Percentiles rank a stretch among this genome's conserved stretches.
These are phyloP conservation scores for Podosphaera xanthii DNA, from an alignment of 2,329 filamentous ascomycete species.

Conservation along the genomic window DNA sequence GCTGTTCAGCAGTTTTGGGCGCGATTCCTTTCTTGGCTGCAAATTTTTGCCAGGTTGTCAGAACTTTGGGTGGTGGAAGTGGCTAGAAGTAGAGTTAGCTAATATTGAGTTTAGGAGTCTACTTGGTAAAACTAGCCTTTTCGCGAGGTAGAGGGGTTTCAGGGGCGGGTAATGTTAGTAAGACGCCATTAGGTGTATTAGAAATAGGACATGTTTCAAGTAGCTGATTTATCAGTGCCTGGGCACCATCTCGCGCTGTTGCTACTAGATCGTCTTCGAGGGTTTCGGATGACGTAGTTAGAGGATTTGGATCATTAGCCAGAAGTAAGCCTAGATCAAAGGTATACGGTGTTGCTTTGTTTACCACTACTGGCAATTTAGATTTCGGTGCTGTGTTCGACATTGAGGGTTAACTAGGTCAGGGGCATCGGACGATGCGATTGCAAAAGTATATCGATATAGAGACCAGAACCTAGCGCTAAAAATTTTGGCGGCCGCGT, in stretches of 20 bases:
- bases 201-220: constrained; percentile 67
- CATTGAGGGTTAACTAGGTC: constrained; percentile 5
- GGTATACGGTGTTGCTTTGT: constrained; percentile 72
- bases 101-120: neutral
- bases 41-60: constrained; percentile 91
- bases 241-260: constrained; percentile 70
- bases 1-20: constrained; percentile 59
- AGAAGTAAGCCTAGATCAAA: constrained; percentile 81
- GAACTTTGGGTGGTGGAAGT: constrained; percentile 55
- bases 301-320: constrained; percentile 68
- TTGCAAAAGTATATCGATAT: too few species aligned
- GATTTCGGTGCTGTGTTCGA: constrained; percentile 3
- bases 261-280: constrained; percentile 47
- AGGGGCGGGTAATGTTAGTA: constrained; percentile 51
- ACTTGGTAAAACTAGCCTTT: constrained; percentile 26
- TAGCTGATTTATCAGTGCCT: constrained; percentile 83
- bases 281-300: constrained; percentile 27
- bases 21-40: constrained; percentile 93
- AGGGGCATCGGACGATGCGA: neutral
- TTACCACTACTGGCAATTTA: constrained; percentile 37
- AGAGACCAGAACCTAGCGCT: neutral
- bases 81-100: constrained; percentile 21
- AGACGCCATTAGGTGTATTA: constrained; percentile 45
- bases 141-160: constrained; percentile 61
- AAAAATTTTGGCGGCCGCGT: constrained; percentile 6